Conservation (phyloP, 1,139 yeast species). For the Dujonia santamariae region DNA sequence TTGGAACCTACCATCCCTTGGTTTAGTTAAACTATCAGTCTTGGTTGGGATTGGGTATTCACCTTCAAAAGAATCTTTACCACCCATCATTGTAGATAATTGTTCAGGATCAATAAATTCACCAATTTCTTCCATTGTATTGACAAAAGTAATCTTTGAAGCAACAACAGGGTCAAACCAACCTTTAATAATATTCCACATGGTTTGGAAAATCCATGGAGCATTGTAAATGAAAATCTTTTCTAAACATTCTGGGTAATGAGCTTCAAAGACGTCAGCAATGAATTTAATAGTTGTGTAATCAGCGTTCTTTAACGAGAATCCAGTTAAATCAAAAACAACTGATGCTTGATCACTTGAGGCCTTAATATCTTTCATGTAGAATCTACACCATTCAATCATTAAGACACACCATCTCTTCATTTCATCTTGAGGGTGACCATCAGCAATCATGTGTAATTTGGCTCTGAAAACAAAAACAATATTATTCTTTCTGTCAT, state of each 20-base stretch:
- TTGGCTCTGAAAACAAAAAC: slow-evolving; percentile 39
- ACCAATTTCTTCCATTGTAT: slow-evolving; percentile 31
- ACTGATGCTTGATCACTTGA: slow-evolving; percentile 38
- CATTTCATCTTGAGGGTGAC: slow-evolving; percentile 31
- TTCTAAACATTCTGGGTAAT: slow-evolving; percentile 48
- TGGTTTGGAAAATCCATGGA: slow-evolving; percentile 49
- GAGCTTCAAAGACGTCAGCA: slow-evolving; percentile 45
- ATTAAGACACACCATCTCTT: slow-evolving; percentile 37
- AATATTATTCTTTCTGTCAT: slow-evolving; percentile 36
- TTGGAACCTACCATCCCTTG: slow-evolving; percentile 27
- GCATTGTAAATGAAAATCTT: slow-evolving; percentile 41
- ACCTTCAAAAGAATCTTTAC: slow-evolving; percentile 27
- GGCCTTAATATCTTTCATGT: slow-evolving; percentile 32
- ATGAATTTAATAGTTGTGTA: slow-evolving; percentile 42
- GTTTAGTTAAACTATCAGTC: slow-evolving; percentile 26
- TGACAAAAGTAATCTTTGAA: slow-evolving; percentile 43
- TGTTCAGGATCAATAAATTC: slow-evolving; percentile 30
- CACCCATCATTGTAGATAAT: slow-evolving; percentile 42
- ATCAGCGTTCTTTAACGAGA: slow-evolving; percentile 45
- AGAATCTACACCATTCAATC: slow-evolving; percentile 41
- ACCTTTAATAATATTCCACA: slow-evolving; percentile 44
- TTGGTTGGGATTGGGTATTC: slow-evolving; percentile 29
- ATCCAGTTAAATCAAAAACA: slow-evolving; percentile 46
- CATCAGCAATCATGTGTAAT: slow-evolving; percentile 40
- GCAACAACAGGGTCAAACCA: slow-evolving; percentile 51